Base-by-base conservation (phyloP, 2,329 filamentous ascomycete genomes). In the Cryphonectria japonica region DNA sequence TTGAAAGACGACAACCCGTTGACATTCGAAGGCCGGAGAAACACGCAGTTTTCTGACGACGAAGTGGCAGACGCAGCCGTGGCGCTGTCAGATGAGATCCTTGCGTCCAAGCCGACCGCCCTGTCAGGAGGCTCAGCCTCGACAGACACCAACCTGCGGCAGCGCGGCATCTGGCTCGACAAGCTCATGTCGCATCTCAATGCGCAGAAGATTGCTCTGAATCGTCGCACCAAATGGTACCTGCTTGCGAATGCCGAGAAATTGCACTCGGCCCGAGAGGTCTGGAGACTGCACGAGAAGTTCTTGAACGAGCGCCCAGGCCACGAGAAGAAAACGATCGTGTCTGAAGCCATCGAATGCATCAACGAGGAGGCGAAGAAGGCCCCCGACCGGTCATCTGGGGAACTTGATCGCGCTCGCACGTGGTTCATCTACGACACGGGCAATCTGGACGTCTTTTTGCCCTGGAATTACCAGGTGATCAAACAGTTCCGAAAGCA, bases 231-330 rank as follows among this genome's bases (percentile, higher is more conserved):
- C 1, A 90, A 90, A 75, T 98, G 95, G 94, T 86, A 87, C 73
- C 82, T 99, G 43, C 83, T 99, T n/a, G 93, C 91, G 85, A 91
- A 95, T 77, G 95, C 95, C 0, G 96, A 99, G 80, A 97, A 95
- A 80, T 87, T 98, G 82, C 89, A 92, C 60, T 93, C 94, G 50
- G 93, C 94, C 26, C 87, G 88, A 72, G 86, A 89, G 62, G 85
- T 98, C 52, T 98, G 95, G 94, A 90, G 90, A 73, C 85, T 89
- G 68, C 94, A 97, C 77, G 93, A 97, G 77, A 83, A 85, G 9
- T 91, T 91, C 67, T 85, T 91, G 9, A 85, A 87, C 67, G 85
- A 84, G 66, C 87, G 88, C 13, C 83, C 88, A 19, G 84, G 85
- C 26, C 87, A 88, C 52, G 85, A 89, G 59, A 90, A 91, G 76